Evolutionary conservation across 306 rosid genomes (phyloP).

Genomic region (Acacia crassicarpa): DNA sequence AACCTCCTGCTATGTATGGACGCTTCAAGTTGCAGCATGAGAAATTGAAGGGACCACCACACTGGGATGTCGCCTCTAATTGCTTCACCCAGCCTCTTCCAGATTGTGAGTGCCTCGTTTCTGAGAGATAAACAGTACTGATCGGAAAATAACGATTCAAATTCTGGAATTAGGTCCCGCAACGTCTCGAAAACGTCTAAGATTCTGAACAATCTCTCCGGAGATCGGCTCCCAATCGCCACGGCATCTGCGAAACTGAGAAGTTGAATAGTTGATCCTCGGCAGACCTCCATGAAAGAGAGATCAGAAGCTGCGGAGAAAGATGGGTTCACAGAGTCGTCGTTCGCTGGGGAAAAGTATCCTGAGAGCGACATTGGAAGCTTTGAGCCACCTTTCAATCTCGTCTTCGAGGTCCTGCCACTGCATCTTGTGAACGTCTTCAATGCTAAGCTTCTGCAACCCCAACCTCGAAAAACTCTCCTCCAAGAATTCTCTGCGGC

Average conservation of each 20-base stretch:
- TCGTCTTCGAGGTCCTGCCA: constrained; percentile 75
- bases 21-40: not conserved
- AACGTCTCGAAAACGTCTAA: constrained; percentile 61
- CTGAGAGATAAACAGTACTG: constrained; percentile 59
- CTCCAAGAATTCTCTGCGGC: constrained; percentile 65
- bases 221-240: constrained; percentile 61
- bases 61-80: constrained; percentile 3
- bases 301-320: constrained; percentile 60
- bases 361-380: constrained; percentile 55
- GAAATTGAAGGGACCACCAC: too few species aligned
- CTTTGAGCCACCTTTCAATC: constrained; percentile 71
- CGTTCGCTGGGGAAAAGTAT: constrained; percentile 72
- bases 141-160: constrained; percentile 54
- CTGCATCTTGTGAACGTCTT: constrained; percentile 61
- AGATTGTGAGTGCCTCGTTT: constrained; percentile 61
- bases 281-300: constrained; percentile 76
- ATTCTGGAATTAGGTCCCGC: constrained; percentile 61
- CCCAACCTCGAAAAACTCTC: constrained; percentile 70
- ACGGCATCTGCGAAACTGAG: constrained; percentile 66
- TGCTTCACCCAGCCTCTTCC: constrained; percentile 70
- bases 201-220: constrained; percentile 63
- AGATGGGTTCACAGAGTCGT: constrained; percentile 61
- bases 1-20: not conserved
- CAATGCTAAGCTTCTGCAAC: constrained; percentile 66
- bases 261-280: constrained; percentile 65